phyloP scores from a whole-genome alignment of 495 filamentous ascomycete species.

The Niebla homalea region DNA sequence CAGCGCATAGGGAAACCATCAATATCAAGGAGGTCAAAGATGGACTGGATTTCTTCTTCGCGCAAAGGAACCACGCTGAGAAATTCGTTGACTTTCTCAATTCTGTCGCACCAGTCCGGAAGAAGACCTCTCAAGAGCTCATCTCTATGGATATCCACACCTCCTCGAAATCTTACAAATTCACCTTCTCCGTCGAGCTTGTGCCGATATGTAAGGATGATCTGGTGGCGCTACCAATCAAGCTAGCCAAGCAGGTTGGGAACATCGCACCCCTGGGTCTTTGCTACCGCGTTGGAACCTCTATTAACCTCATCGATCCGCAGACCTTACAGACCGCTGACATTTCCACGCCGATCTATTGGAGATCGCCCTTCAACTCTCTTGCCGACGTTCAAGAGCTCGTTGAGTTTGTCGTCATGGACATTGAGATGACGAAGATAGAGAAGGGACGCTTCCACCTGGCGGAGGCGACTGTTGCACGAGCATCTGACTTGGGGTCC shows the following conservation, averaged over 20 bases:
- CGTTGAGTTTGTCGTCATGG: constrained; percentile 85
- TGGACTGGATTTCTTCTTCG: constrained; percentile 90
- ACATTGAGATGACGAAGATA: constrained; percentile 69
- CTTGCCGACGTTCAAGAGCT: constrained; percentile 77
- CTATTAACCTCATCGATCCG: constrained; percentile 80
- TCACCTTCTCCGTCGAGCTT: constrained; percentile 71
- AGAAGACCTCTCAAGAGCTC: constrained; percentile 81
- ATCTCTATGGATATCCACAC: constrained; percentile 93
- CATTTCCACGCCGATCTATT: constrained; percentile 66
- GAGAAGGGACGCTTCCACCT: constrained; percentile 70
- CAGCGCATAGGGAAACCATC: constrained; percentile 81
- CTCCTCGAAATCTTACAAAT: constrained; percentile 79
- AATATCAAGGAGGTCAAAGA: constrained; percentile 94
- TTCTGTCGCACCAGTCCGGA: constrained; percentile 60
- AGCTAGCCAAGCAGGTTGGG: constrained; percentile 69
- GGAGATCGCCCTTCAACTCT: constrained; percentile 70
- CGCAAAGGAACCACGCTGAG: constrained; percentile 78
- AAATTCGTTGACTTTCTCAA: constrained; percentile 84
- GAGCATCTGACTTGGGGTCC: constrained; percentile 74
- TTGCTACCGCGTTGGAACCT: constrained; percentile 80
- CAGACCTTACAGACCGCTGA: constrained; percentile 84
- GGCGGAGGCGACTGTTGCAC: constrained; percentile 75
- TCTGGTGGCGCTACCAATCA: constrained; percentile 79
- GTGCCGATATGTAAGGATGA: constrained; percentile 96
- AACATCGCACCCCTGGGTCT: constrained; percentile 74